Conservation (phyloP, 306 rosid genomes). For the Abrus pulchellus region DNA sequence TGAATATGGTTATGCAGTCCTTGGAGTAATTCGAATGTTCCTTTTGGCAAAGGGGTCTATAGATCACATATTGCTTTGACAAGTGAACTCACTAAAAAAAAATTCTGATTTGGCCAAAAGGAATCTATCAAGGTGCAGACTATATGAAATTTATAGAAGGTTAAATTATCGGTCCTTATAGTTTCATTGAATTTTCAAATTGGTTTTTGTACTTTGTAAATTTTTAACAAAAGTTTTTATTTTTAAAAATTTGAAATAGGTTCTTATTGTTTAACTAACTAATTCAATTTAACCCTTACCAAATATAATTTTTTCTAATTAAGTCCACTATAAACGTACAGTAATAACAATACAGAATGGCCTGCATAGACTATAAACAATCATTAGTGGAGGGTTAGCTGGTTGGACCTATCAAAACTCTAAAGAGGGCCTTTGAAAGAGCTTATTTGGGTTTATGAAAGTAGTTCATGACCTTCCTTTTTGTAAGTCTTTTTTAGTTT, state of each 20-base stretch:
- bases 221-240: background rate
- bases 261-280: background rate
- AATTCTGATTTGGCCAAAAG: background rate
- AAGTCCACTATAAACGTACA: background rate
- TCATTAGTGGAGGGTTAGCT: background rate
- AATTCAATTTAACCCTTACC: background rate
- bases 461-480: too few relatives aligned
- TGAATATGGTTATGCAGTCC: slow-evolving; percentile 25
- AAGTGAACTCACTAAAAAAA: background rate
- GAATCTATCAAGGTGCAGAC: background rate
- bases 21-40: background rate
- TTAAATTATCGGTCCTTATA: background rate
- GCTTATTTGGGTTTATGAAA: background rate
- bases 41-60: background rate
- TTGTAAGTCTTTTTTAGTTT: background rate
- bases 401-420: background rate
- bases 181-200: background rate
- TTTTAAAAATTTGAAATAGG: background rate
- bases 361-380: background rate
- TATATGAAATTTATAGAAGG: background rate
- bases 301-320: background rate
- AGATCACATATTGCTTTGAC: background rate
- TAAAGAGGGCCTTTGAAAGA: background rate
- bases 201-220: background rate
- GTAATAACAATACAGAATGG: too few relatives aligned